These are phyloP conservation scores for Austropuccinia psidii DNA, from an alignment of 1,284 basidiomycete species.

Conservation along the genomic window DNA sequence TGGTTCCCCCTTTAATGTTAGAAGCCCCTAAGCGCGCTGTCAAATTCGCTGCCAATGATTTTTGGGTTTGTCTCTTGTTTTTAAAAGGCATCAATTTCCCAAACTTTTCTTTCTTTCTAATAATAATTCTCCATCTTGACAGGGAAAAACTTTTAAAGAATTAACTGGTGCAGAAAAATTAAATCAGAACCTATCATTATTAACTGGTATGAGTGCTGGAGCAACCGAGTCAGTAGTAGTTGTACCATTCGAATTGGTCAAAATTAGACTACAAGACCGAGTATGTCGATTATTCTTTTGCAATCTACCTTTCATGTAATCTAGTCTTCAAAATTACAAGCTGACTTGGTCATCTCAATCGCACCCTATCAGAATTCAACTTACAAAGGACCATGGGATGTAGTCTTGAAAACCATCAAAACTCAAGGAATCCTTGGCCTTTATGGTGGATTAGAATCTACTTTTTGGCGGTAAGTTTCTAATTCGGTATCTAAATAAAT, in stretches of 20 bases:
- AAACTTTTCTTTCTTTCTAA: background rate
- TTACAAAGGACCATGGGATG: conserved; percentile 75
- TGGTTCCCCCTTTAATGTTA: conserved; percentile 84
- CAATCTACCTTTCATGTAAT: background rate
- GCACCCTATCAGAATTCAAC: conserved; percentile 38
- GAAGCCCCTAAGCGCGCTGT: conserved; percentile 98
- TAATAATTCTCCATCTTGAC: background rate
- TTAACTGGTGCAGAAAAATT: conserved; percentile 68
- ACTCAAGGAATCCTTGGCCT: conserved; percentile 74
- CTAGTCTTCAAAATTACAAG: background rate
- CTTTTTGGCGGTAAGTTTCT: conserved; percentile 76
- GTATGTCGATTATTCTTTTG: conserved; percentile 55
- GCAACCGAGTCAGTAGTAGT: conserved; percentile 80
- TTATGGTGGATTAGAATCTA: conserved; percentile 87
- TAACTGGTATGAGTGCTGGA: conserved; percentile 88
- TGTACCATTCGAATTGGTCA: conserved; percentile 94
- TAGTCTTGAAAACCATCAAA: conserved; percentile 66
- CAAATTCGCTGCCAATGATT: conserved; percentile 86
- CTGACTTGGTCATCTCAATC: background rate
- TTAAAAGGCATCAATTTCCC: background rate
- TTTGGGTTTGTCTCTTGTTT: conserved; percentile 60
- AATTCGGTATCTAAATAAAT: background rate
- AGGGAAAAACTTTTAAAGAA: conserved; percentile 39
- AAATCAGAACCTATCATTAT: conserved; percentile 73
- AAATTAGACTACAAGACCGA: conserved; percentile 84